Evolutionary conservation across 306 rosid species (phyloP), one percentile per base, ranked within the genome.

Genomic region (Glycine soja): DNA sequence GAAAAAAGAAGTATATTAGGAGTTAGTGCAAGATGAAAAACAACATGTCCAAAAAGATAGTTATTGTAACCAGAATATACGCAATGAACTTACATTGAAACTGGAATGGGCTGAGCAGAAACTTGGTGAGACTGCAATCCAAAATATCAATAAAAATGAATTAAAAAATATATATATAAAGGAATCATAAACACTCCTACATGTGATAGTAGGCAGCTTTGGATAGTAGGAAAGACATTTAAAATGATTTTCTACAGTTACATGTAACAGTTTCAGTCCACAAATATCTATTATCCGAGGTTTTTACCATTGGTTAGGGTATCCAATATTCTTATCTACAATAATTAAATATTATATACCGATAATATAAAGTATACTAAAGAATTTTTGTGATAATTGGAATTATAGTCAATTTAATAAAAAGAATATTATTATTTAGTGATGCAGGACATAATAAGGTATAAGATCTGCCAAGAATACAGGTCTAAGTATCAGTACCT

Each of bases 61-160:
- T 12, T 65, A 77, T 71, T 15, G 12, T 58, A 40, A 70, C 52
- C 72, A 74, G 66, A 58, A 85, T 78, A 77, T 43, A 85, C 80
- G 65, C 75, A 78, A 16, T 70, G 70, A 80, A 87, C 98, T 93
- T 89, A 95, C 99, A 85, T 83, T 24, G 99, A 95, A 86, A 80
- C 94, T 59, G 99, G 92, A 83, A 90, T 89, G 12, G 98, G 89
- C 91, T 95, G 97, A 86, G 68, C 82, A 63, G 88, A 80, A 54
- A 93, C 89, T 82, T 86, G 93, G 68, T 85, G 96, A 59, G 87
- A 85, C 98, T 93, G 99, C 94, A 88, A 79, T 57, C 50, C 73
- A 87, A 78, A 84, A 74, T 74, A 81, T 74, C 58, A 77, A 48
- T 40, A 45, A 79, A 56, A 56, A 13, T 7, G 36, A 46, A 54